These are phyloP conservation scores for Cercophora samala DNA, from an alignment of 495 filamentous ascomycete genomes.

Conservation along the genomic window DNA sequence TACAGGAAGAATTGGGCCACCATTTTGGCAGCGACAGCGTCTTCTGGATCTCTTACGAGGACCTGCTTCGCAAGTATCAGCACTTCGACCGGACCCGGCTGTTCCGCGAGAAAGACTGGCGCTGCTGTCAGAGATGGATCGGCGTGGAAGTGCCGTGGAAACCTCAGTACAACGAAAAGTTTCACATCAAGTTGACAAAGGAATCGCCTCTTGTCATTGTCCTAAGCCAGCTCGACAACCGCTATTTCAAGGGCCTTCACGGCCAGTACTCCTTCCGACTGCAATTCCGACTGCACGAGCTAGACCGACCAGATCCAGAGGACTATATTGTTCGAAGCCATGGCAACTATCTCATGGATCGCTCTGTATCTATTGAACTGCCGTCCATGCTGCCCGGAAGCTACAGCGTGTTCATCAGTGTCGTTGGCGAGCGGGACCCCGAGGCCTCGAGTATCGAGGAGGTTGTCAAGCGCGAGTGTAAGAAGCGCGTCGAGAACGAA, in stretches of 20 bases:
- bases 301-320: constrained; percentile 65
- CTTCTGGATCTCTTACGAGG: constrained; percentile 69
- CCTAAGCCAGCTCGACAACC: constrained; percentile 80
- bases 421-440: constrained; percentile 63
- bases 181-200: constrained; percentile 69
- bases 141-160: constrained; percentile 84
- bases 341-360: constrained; percentile 60
- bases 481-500: constrained; percentile 60
- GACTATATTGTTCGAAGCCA: constrained; percentile 87
- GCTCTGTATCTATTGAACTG: constrained; percentile 49
- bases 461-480: constrained; percentile 65
- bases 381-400: constrained; percentile 67
- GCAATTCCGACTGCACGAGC: constrained; percentile 78
- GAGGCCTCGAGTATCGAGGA: constrained; percentile 60
- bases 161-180: constrained; percentile 83
- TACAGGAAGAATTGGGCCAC: constrained; percentile 77
- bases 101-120: constrained; percentile 75
- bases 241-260: constrained; percentile 79
- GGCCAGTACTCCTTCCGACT: constrained; percentile 80
- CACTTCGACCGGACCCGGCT: constrained; percentile 86
- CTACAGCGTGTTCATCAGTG: constrained; percentile 80
- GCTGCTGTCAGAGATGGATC: constrained; percentile 83
- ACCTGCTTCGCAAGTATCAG: constrained; percentile 80
- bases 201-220: constrained; percentile 73
- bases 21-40: constrained; percentile 87